Conservation (phyloP, 257 asterid species). For the Coffea eugenioides region DNA sequence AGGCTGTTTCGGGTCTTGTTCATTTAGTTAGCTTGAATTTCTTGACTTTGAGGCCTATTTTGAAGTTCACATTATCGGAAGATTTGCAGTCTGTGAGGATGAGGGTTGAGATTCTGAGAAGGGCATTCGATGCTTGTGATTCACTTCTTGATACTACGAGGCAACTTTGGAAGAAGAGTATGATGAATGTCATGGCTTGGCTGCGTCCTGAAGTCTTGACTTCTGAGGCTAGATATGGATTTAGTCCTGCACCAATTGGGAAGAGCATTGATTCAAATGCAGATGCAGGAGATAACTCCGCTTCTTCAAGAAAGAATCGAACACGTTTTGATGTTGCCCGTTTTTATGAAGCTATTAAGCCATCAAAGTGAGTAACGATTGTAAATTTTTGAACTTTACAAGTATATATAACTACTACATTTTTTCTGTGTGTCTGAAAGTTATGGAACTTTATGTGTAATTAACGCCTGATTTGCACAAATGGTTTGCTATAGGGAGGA, state of each 20-base stretch:
- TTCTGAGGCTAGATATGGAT: slow-evolving; percentile 86
- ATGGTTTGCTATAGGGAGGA: slow-evolving; percentile 54
- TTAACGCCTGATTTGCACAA: slow-evolving; percentile 19
- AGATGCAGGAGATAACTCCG: slow-evolving; percentile 31
- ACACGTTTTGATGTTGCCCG: slow-evolving; percentile 66
- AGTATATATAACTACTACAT: neutral
- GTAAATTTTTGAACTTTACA: neutral
- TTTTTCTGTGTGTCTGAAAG: neutral
- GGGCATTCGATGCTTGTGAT: slow-evolving; percentile 62
- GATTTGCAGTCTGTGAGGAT: slow-evolving; percentile 45
- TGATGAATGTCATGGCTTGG: slow-evolving; percentile 88
- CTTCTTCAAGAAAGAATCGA: slow-evolving; percentile 34
- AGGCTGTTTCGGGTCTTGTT: slow-evolving; percentile 76
- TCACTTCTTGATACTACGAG: slow-evolving; percentile 72
- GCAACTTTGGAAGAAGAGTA: slow-evolving; percentile 89
- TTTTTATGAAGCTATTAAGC: slow-evolving; percentile 94
- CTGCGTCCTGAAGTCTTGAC: slow-evolving; percentile 89
- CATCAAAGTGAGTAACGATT: slow-evolving; percentile 71
- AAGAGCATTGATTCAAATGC: slow-evolving; percentile 36
- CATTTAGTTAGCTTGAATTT: slow-evolving; percentile 83
- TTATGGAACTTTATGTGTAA: neutral
- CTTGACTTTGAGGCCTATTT: slow-evolving; percentile 63
- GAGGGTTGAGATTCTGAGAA: slow-evolving; percentile 68
- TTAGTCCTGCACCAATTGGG: slow-evolving; percentile 20
- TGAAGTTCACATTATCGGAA: slow-evolving; percentile 36